Conservation (phyloP, 305 asterid species). For the Rubia occidens region DNA sequence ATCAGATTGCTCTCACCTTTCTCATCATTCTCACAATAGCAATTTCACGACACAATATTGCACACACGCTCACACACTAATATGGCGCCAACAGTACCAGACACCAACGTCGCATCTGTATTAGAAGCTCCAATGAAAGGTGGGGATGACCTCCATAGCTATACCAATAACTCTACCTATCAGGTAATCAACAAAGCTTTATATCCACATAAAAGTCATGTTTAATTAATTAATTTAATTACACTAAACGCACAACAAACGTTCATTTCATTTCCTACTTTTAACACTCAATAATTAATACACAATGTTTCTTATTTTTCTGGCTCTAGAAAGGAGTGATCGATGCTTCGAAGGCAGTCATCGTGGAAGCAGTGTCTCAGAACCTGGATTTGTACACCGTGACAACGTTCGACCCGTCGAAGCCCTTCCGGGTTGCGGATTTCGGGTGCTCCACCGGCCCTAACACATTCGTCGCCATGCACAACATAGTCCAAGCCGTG, state of each 20-base stretch:
- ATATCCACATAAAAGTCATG: too few relatives aligned
- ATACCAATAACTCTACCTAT: slow-evolving; percentile 13
- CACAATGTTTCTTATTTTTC: too few relatives aligned
- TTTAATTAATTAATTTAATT: too few relatives aligned
- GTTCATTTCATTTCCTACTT: too few relatives aligned
- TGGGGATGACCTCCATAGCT: slow-evolving; percentile 14
- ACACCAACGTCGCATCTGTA: neutral
- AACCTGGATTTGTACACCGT: slow-evolving; percentile 4
- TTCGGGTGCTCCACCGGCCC: slow-evolving; percentile 21
- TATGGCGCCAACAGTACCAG: slow-evolving; percentile 9
- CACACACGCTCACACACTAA: neutral
- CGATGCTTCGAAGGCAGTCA: slow-evolving; percentile 11
- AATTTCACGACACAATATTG: neutral
- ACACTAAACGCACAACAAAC: too few relatives aligned
- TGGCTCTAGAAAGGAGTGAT: slow-evolving; percentile 9
- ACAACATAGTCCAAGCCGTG: slow-evolving; percentile 9
- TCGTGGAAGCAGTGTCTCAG: slow-evolving; percentile 6
- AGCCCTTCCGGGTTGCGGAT: slow-evolving; percentile 13
- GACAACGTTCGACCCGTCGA: neutral
- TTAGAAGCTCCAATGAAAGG: slow-evolving; percentile 18
- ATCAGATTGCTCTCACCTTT: neutral
- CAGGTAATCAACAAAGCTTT: slow-evolving; percentile 9
- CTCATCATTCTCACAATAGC: slow-evolving; percentile 6
- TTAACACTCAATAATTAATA: too few relatives aligned
- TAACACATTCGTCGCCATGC: slow-evolving; percentile 10